These are phyloP conservation scores for Schoenoplectus tabernaemontani DNA, from an alignment of 202 grass and related monocot species.

Conservation along the genomic window DNA sequence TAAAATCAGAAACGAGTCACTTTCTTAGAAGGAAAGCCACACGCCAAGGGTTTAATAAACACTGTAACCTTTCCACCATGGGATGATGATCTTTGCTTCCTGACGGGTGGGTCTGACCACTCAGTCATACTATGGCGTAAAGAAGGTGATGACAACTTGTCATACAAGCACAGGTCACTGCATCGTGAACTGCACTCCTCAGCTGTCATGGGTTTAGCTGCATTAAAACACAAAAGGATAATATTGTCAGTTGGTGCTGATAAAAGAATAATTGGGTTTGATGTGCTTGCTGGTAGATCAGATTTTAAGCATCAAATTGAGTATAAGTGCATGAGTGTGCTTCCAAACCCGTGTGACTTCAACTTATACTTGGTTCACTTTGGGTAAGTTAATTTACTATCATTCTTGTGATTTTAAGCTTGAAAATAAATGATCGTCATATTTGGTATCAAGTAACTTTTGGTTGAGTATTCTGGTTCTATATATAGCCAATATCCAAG, in stretches of 20 bases:
- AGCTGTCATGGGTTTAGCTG: conserved; percentile 76
- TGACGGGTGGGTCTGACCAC: conserved; percentile 79
- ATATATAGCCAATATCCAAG: neutral
- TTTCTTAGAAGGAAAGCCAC: conserved; percentile 77
- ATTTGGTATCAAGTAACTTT: neutral
- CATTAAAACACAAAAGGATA: conserved; percentile 68
- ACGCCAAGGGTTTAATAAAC: conserved; percentile 91
- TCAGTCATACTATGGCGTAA: conserved; percentile 81
- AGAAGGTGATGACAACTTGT: conserved; percentile 30
- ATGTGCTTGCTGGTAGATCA: conserved; percentile 56
- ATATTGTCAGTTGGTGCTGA: conserved; percentile 81
- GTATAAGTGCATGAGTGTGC: conserved; percentile 88
- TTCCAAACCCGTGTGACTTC: conserved; percentile 78
- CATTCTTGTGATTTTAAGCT: neutral
- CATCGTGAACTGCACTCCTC: conserved; percentile 73
- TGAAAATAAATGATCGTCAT: neutral
- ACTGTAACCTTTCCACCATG: conserved; percentile 84
- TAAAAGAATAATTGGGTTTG: conserved; percentile 84
- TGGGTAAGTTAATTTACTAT: conserved; percentile 50
- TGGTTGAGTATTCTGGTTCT: neutral
- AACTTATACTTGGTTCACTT: conserved; percentile 96
- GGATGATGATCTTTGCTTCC: conserved; percentile 52
- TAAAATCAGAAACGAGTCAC: conserved; percentile 57
- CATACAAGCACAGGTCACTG: conserved; percentile 63
- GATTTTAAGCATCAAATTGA: conserved; percentile 83